Conservation (phyloP, 169 alveolate species). For the Cytauxzoon felis region DNA sequence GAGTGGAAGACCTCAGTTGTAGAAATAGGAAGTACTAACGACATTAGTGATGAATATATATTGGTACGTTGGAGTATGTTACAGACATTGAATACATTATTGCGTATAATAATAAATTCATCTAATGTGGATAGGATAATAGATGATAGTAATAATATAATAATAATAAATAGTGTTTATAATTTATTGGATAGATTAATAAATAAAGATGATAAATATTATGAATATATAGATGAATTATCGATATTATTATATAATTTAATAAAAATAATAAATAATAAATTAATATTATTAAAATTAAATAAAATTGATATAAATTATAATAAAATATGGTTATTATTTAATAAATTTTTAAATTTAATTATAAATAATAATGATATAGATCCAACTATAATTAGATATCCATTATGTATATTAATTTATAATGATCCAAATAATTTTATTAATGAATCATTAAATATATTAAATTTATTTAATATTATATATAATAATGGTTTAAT, state of each 20-base stretch:
- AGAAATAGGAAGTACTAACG: too few species aligned
- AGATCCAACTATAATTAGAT: background rate
- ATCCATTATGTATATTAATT: background rate
- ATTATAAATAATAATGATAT: background rate
- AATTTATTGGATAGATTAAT: background rate
- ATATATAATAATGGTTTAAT: background rate
- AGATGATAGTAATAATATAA: background rate
- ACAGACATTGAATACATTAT: slow-evolving; percentile 47
- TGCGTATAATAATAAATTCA: background rate
- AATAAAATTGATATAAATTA: background rate
- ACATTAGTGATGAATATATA: slow-evolving; percentile 32
- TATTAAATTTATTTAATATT: background rate
- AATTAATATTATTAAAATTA: background rate
- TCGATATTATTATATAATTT: slow-evolving; percentile 6
- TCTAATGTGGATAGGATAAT: too few species aligned
- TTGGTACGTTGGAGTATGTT: slow-evolving; percentile 62
- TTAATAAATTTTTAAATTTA: background rate
- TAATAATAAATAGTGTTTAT: background rate
- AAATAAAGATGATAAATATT: background rate
- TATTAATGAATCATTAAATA: background rate
- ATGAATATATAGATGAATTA: slow-evolving; percentile 13
- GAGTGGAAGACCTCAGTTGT: too few species aligned
- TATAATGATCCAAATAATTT: slow-evolving; percentile 8
- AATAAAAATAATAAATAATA: background rate
- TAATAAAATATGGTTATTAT: slow-evolving; percentile 2